These are phyloP conservation scores for Teunomyces pallodes DNA, from an alignment of 805 yeast genomes.

Conservation along the genomic window DNA sequence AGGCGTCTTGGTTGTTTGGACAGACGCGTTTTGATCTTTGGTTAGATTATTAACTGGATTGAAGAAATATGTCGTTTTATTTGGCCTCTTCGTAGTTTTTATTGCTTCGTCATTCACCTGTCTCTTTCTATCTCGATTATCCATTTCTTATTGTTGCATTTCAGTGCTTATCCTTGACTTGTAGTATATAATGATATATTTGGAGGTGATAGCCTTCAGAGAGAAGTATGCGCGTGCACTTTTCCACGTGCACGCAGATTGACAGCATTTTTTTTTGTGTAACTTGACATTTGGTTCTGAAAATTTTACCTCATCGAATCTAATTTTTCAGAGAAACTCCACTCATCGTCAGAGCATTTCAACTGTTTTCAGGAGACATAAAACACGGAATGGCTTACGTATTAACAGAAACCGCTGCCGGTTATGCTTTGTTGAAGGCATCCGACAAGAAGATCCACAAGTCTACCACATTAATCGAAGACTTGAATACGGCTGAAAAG, in stretches of 20 bases:
- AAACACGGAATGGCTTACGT: conserved; percentile 66
- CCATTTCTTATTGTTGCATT: not conserved
- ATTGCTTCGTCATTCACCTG: conserved; percentile 7
- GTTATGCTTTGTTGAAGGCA: conserved; percentile 96
- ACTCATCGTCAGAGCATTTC: conserved; percentile 3
- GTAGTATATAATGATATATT: too few species aligned
- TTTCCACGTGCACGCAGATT: too few species aligned
- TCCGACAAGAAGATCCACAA: conserved; percentile 96
- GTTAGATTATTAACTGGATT: conserved; percentile 31
- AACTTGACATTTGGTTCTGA: not conserved
- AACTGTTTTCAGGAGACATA: conserved; percentile 1
- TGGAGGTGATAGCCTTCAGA: too few species aligned
- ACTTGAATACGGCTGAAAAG: conserved; percentile 77
- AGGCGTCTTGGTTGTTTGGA: not conserved
- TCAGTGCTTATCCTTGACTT: not conserved
- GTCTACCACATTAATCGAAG: conserved; percentile 68
- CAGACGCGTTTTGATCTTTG: not conserved
- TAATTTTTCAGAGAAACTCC: conserved; percentile 3
- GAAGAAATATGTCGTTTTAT: conserved; percentile 33
- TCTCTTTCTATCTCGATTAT: conserved; percentile 1
- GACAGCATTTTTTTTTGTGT: not conserved
- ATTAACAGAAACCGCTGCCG: conserved; percentile 97
- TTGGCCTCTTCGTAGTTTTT: conserved; percentile 10
- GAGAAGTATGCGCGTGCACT: too few species aligned
- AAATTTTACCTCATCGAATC: conserved; percentile 3